phyloP scores from a whole-genome alignment of 2,329 filamentous ascomycete genomes.

The Dendrostoma leiphaemia region DNA sequence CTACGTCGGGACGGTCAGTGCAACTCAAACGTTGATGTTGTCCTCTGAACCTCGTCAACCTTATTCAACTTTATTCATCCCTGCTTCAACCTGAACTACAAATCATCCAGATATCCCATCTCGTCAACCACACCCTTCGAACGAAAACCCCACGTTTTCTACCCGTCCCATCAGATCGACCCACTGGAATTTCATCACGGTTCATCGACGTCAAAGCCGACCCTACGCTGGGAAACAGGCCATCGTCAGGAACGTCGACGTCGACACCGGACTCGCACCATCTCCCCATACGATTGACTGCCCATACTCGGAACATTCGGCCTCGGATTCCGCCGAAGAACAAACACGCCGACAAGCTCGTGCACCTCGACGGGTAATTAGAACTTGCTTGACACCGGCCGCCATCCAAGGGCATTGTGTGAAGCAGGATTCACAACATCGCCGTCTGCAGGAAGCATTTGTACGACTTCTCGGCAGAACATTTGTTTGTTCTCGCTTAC shows the following conservation, averaged over 20 bases:
- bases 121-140: background rate
- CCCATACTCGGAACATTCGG: background rate
- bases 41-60: slow-evolving; percentile 30
- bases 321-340: slow-evolving; percentile 2
- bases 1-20: slow-evolving; percentile 33
- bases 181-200: background rate
- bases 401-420: background rate
- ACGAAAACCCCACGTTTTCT: slow-evolving; percentile 4
- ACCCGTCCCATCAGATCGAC: slow-evolving; percentile 10
- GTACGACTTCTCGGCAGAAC: slow-evolving; percentile 10
- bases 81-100: slow-evolving; percentile 14
- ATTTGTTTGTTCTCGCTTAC: slow-evolving; percentile 8
- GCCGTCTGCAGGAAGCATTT: slow-evolving; percentile 3
- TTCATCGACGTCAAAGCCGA: background rate
- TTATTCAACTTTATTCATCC: slow-evolving; percentile 19
- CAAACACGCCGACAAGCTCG: slow-evolving; percentile 6
- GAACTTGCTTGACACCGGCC: slow-evolving; percentile 6
- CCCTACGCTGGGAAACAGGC: background rate
- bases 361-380: slow-evolving; percentile 11
- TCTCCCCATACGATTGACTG: background rate
- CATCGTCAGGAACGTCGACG: background rate
- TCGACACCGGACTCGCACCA: background rate
- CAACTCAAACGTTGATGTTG: slow-evolving; percentile 39
- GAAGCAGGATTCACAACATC: background rate
- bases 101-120: slow-evolving; percentile 16